phyloP scores from a whole-genome alignment of 805 yeast species.

The Komagataella populi region DNA sequence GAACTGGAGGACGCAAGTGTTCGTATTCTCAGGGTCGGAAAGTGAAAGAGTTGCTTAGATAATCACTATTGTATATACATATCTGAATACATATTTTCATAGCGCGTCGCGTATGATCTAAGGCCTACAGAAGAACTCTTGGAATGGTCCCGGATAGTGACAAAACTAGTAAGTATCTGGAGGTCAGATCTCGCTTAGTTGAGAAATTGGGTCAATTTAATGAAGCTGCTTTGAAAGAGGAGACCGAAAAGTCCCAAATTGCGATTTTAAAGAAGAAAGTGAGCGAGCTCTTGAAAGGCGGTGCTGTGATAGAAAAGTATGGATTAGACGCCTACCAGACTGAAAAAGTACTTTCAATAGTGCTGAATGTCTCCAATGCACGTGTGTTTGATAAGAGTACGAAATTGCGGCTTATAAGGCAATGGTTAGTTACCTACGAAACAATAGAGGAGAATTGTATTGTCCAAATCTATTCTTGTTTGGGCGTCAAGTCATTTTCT shows the following conservation, averaged over 20 bases:
- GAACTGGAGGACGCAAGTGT: not conserved
- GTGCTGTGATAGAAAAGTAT: not conserved
- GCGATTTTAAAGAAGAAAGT: not conserved
- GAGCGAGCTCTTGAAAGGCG: not conserved
- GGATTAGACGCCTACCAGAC: not conserved
- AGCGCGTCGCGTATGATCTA: not conserved
- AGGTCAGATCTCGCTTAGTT: not conserved
- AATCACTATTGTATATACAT: not conserved
- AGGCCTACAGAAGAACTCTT: not conserved
- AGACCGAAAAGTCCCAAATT: not conserved
- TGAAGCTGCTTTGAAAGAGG: not conserved
- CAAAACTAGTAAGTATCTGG: not conserved
- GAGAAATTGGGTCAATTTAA: not conserved
- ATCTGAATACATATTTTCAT: not conserved
- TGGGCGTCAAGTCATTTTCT: not conserved
- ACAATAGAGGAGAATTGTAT: not conserved
- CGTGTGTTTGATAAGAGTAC: not conserved
- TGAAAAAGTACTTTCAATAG: not conserved
- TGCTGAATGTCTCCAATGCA: not conserved
- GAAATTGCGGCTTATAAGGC: not conserved
- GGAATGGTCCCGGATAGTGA: not conserved
- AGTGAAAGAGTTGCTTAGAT: not conserved
- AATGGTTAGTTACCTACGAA: not conserved
- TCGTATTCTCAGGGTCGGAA: constrained; percentile 3
- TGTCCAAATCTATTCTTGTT: not conserved